A percentile compares a stretch with the other conserved stretches of the same genome.
These are phyloP conservation scores for Irpex lacteus DNA, from an alignment of 1,284 basidiomycete species.

Conservation along the genomic window DNA sequence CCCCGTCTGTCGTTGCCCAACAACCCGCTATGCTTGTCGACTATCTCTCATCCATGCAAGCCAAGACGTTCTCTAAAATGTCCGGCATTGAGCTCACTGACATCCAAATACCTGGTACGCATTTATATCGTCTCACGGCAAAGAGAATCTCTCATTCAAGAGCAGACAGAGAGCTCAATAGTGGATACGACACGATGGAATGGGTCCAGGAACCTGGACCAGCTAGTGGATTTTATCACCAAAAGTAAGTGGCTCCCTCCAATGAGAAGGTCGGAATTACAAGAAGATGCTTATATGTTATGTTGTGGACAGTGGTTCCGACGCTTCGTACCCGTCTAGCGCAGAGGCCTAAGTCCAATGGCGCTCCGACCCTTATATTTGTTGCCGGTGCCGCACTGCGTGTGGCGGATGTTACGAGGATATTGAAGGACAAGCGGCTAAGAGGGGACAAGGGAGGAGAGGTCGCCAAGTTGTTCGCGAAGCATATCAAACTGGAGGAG, in stretches of 20 bases:
- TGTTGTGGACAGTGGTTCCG: constrained; percentile 52
- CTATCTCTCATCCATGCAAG: constrained; percentile 62
- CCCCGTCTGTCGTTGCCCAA: constrained; percentile 53
- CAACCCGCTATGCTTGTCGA: constrained; percentile 52
- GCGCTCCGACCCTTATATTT: constrained; percentile 77
- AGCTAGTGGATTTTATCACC: constrained; percentile 68
- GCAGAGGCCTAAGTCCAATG: constrained; percentile 70
- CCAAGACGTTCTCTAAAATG: constrained; percentile 60
- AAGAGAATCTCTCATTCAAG: constrained; percentile 41
- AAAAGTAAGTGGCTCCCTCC: constrained; percentile 45
- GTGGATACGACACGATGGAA: constrained; percentile 72
- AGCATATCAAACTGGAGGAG: constrained; percentile 80
- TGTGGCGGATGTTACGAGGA: constrained; percentile 72
- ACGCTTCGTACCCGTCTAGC: constrained; percentile 63
- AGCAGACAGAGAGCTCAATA: constrained; percentile 64
- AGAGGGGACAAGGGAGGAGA: constrained; percentile 78
- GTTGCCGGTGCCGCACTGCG: constrained; percentile 76
- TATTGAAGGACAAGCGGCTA: constrained; percentile 65
- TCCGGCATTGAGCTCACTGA: constrained; percentile 73
- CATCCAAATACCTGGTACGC: constrained; percentile 66
- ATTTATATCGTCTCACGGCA: not conserved
- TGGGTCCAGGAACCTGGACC: constrained; percentile 64
- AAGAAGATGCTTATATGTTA: not conserved
- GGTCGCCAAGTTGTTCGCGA: constrained; percentile 83
- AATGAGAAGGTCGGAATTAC: not conserved